Percentiles rank a stretch among this genome's conserved stretches.
Conservation (phyloP, 768 basidiomycete species). For the Suillus lakei region DNA sequence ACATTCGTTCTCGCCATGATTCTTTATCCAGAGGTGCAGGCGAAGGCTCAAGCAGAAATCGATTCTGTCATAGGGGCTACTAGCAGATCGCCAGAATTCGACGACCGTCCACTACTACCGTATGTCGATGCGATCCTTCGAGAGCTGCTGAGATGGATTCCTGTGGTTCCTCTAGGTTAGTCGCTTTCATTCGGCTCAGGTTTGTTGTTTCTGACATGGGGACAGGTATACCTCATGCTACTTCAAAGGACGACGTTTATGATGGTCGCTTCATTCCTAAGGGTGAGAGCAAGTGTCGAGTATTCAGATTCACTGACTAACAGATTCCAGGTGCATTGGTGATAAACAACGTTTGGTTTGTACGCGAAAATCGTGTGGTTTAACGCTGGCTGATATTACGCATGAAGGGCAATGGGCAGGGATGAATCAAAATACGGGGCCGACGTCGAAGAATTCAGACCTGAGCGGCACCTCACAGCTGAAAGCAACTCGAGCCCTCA, state of each 20-base stretch:
- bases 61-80: constrained; percentile 29
- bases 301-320: background rate
- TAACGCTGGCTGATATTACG: background rate
- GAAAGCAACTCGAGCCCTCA: background rate
- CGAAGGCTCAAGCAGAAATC: constrained; percentile 29
- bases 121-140: constrained; percentile 47
- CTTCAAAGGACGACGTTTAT: constrained; percentile 28
- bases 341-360: constrained; percentile 41
- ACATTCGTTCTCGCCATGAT: constrained; percentile 34
- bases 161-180: constrained; percentile 29
- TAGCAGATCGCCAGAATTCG: constrained; percentile 28
- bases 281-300: constrained; percentile 19
- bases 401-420: constrained; percentile 27
- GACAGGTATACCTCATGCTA: constrained; percentile 30
- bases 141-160: constrained; percentile 37
- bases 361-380: background rate
- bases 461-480: constrained; percentile 28
- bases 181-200: background rate
- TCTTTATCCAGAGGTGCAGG: constrained; percentile 31
- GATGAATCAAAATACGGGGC: constrained; percentile 20
- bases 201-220: background rate
- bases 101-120: constrained; percentile 36
- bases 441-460: constrained; percentile 29
- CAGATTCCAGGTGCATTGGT: constrained; percentile 30
- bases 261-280: constrained; percentile 47